phyloP scores from a whole-genome alignment of 208 protist species.

The Crithidia bombi region DNA sequence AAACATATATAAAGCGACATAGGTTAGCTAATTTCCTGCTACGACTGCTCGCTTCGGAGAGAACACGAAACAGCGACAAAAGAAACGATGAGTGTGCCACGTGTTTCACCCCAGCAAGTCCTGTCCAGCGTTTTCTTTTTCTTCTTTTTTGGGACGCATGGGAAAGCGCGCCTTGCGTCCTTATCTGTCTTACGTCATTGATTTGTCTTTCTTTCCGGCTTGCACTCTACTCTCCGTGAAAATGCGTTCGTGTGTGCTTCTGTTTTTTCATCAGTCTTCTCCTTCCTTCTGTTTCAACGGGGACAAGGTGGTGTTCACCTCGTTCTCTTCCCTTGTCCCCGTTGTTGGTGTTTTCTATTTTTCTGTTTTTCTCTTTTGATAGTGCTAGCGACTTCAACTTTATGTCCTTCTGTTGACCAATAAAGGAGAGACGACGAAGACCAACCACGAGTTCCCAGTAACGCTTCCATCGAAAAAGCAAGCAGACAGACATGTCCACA shows the following conservation, averaged over 20 bases:
- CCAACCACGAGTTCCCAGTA: background rate
- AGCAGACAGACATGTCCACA: background rate
- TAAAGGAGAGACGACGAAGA: background rate
- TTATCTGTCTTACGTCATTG: too few species aligned
- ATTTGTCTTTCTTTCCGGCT: background rate
- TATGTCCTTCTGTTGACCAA: background rate
- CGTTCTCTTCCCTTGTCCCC: background rate
- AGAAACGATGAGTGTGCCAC: too few species aligned
- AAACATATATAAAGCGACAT: too few species aligned
- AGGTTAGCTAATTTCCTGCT: too few species aligned
- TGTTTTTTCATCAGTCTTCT: slow-evolving; percentile 11
- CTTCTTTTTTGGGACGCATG: too few species aligned
- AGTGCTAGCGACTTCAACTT: slow-evolving; percentile 14
- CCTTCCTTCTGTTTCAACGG: background rate
- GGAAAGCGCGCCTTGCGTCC: too few species aligned
- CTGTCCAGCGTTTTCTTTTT: too few species aligned
- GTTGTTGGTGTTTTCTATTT: slow-evolving; percentile 8
- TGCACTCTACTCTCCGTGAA: background rate
- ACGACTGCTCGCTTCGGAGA: too few species aligned
- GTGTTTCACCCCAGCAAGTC: too few species aligned
- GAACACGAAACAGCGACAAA: too few species aligned
- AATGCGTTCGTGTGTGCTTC: background rate
- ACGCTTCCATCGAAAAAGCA: background rate
- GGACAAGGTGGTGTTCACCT: slow-evolving; percentile 1
- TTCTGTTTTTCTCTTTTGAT: slow-evolving; percentile 8